Base-by-base conservation (phyloP, 768 basidiomycete genomes). In the Serpula lacrymans region DNA sequence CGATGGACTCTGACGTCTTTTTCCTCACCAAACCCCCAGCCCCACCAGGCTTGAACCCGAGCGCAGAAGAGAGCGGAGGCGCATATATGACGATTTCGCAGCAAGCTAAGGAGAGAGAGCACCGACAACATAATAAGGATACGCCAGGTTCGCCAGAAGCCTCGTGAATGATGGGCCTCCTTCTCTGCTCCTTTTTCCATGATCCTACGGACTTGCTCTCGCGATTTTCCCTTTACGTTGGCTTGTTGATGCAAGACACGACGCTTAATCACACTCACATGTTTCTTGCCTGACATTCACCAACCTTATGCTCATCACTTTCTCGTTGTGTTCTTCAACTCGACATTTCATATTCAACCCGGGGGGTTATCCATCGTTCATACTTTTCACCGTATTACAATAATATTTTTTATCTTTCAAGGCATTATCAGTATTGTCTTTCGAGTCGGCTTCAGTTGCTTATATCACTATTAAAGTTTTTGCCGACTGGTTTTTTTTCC, bases 11-110 rank as follows among this genome's bases (percentile, higher is more conserved):
- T 37, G 79, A 81, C 45, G 71, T 83, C 43, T 72, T 68, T 31
- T 69, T 78, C 47, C 56, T 82, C 45, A 65, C 80, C 4, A 64
- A 67, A 43, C 82, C 83, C 20, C 64, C 78, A 12, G 74, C 80
- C 13, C 87, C 88, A 6, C 87, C 88, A 20, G 87, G 87, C 44
- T 66, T 88, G 26, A 68, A 59, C 34, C 62, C 63, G 7, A 63
- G 72, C 11, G 60, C 33, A 18, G 86, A 89, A 51, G 88, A 89
- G 62, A 70, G 77, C 30, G 89, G 89, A 43, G 83, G 89, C 36
- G 85, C 89, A 12, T 91, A 92, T 56, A 80, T 91, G 53, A 92
- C 90, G 12, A 71, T 92, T 38, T 91, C 89, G 29, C 84, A 86
- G 50, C 79, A 80, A 54, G 89, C 79, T 21, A 81, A 79, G 55